Evolutionary conservation across 1,284 basidiomycete genomes (phyloP).

Genomic region (Amylostereum chailletii): DNA sequence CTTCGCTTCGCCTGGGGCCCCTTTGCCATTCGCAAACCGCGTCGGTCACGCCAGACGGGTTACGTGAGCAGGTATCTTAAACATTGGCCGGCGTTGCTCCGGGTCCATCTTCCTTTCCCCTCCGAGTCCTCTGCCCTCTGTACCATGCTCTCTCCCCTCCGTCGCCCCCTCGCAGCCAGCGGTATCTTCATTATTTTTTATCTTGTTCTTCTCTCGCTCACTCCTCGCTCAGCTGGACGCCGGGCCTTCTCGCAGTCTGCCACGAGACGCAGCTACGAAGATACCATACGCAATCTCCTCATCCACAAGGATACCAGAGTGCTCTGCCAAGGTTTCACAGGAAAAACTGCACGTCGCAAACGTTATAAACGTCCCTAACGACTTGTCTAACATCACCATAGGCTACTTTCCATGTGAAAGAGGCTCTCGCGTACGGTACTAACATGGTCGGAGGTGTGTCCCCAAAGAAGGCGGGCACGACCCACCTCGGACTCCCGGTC

Average conservation of each 20-base stretch:
- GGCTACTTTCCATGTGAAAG: conserved; percentile 96
- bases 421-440: conserved; percentile 93
- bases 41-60: too few relatives aligned
- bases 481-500: conserved; percentile 91
- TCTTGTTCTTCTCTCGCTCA: conserved; percentile 3
- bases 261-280: conserved; percentile 69
- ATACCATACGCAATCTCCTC: conserved; percentile 86
- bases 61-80: too few relatives aligned
- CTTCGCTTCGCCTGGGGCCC: too few relatives aligned
- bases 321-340: conserved; percentile 90
- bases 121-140: background rate
- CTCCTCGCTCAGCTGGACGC: conserved; percentile 42
- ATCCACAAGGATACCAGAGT: conserved; percentile 96
- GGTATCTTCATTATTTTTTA: conserved; percentile 28
- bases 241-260: conserved; percentile 75
- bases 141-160: conserved; percentile 43
- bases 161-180: conserved; percentile 42
- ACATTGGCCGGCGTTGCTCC: too few relatives aligned
- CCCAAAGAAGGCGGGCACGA: conserved; percentile 95
- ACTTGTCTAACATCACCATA: conserved; percentile 23
- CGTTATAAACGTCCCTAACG: background rate
- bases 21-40: too few relatives aligned
- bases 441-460: conserved; percentile 97
- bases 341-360: conserved; percentile 77
- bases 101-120: background rate